Percentiles rank a stretch among this genome's conserved stretches.
phyloP scores from a whole-genome alignment of 2,329 filamentous ascomycete species.

The Colletotrichum navitas region DNA sequence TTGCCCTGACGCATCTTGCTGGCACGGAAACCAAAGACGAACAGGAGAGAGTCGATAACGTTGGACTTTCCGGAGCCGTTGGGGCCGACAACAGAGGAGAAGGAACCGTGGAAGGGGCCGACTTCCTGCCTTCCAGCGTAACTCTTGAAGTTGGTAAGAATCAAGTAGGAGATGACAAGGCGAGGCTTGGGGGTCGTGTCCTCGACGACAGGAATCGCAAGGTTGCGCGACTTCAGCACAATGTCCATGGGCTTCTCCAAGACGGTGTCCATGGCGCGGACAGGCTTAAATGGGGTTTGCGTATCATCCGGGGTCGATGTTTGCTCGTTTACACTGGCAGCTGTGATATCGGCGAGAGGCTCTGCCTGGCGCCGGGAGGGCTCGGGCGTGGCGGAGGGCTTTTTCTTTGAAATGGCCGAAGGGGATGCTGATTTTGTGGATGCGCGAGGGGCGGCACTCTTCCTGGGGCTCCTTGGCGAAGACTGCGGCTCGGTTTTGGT shows the following conservation, averaged over 20 bases:
- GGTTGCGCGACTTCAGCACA: slow-evolving; percentile 84
- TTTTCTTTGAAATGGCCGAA: slow-evolving; percentile 61
- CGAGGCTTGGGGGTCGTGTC: slow-evolving; percentile 83
- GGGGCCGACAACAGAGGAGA: slow-evolving; percentile 96
- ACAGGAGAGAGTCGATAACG: slow-evolving; percentile 96
- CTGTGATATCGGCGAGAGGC: slow-evolving; percentile 81
- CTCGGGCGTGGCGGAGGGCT: slow-evolving; percentile 69
- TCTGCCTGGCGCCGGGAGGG: slow-evolving; percentile 63
- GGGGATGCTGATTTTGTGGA: slow-evolving; percentile 54
- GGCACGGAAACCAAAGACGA: slow-evolving; percentile 98
- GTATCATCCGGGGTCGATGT: slow-evolving; percentile 62
- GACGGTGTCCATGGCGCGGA: slow-evolving; percentile 81
- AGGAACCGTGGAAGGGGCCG: slow-evolving; percentile 95
- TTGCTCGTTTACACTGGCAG: slow-evolving; percentile 73
- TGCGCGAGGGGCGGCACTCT: slow-evolving; percentile 63
- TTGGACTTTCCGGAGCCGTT: slow-evolving; percentile 99
- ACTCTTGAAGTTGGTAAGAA: slow-evolving; percentile 98
- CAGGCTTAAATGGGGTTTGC: slow-evolving; percentile 71
- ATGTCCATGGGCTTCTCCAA: slow-evolving; percentile 95
- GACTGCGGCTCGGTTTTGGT: slow-evolving; percentile 48
- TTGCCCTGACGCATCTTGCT: slow-evolving; percentile 99
- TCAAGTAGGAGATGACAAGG: slow-evolving; percentile 91
- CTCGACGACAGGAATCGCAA: slow-evolving; percentile 76
- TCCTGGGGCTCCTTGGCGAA: slow-evolving; percentile 62
- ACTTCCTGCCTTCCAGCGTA: slow-evolving; percentile 96